Evolutionary conservation across 257 asterid species (phyloP).

Genomic region (Leptodermis oblonga): DNA sequence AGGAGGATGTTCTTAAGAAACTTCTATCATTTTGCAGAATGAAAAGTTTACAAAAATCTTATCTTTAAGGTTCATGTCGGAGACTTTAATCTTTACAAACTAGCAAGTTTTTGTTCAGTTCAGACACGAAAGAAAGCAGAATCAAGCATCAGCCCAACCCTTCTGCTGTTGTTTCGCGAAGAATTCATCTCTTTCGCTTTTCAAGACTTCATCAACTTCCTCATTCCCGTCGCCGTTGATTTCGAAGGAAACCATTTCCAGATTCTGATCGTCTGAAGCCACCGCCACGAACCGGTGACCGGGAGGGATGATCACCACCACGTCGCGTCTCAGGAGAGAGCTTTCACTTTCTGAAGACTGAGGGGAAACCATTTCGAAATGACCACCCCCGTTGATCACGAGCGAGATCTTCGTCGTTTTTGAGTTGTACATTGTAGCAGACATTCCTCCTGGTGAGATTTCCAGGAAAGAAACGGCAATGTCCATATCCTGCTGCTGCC

Average conservation of each 20-base stretch:
- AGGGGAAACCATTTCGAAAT: constrained; percentile 73
- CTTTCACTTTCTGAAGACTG: constrained; percentile 37
- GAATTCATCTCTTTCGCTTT: constrained; percentile 42
- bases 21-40: not conserved
- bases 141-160: too few species aligned
- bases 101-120: too few species aligned
- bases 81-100: not conserved
- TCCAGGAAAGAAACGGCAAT: constrained; percentile 42
- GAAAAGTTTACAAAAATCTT: not conserved
- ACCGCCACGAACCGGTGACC: constrained; percentile 59
- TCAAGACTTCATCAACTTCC: constrained; percentile 54
- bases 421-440: constrained; percentile 47
- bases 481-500: constrained; percentile 40
- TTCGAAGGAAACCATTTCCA: constrained; percentile 53
- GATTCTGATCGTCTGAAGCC: constrained; percentile 47
- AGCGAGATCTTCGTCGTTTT: constrained; percentile 38
- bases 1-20: not conserved
- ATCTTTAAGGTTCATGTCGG: not conserved
- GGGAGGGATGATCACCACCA: constrained; percentile 53
- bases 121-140: constrained; percentile 18
- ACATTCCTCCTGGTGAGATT: constrained; percentile 61
- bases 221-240: constrained; percentile 38
- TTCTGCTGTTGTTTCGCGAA: constrained; percentile 38
- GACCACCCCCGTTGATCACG: constrained; percentile 55
- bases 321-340: constrained; percentile 43